Base-by-base conservation (phyloP, 2,329 filamentous ascomycete species). In the Epichloe hybrida region DNA sequence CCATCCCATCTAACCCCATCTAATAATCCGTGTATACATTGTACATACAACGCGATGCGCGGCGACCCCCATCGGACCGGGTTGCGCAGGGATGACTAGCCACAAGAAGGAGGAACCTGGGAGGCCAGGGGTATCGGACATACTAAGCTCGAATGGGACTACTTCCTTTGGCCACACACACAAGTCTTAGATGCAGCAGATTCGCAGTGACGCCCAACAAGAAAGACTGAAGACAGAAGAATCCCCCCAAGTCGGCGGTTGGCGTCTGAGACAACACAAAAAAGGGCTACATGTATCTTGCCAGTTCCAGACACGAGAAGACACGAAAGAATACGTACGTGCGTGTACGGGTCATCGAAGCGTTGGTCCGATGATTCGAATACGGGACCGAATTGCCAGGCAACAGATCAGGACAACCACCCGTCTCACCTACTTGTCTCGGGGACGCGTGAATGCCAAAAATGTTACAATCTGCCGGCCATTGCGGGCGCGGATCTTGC, bases 111-210 rank as follows among this genome's bases (percentile, higher is more conserved):
- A 31, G n/a, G 9, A 37, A 36, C 38, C 31, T 23, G 38, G 21
- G 31, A 31, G 31, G 50, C 50, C 53, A 50, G 46, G 55, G 55
- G 55, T 55, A 52, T 56, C 55, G 55, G 55, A 56, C 49, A 17
- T 47, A 50, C 55, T 56, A 56, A 47, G 12, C 53, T 48, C 7
- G 17, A 52, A 51, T 11, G 21, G 49, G 50, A 23, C 37, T 27
- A 27, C 36, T 20, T 20, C 36, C 44, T 15, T 42, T 6, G 27
- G 27, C 3, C 6, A 27, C 27, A 27, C 20, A 20, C 20, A 20
- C 17, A 17, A 17, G 27, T 27, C 27, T 27, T 27, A 27, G 27
- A 27, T 27, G 6, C 7, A 8, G 27, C 27, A 27, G 27, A 27
- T 8, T 8, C 27, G 27, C 27, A 8, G 27, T 3, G 3, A 27